These are phyloP conservation scores for Cutaneotrichosporon spelunceum DNA, from an alignment of 1,284 basidiomycete genomes.

Conservation along the genomic window DNA sequence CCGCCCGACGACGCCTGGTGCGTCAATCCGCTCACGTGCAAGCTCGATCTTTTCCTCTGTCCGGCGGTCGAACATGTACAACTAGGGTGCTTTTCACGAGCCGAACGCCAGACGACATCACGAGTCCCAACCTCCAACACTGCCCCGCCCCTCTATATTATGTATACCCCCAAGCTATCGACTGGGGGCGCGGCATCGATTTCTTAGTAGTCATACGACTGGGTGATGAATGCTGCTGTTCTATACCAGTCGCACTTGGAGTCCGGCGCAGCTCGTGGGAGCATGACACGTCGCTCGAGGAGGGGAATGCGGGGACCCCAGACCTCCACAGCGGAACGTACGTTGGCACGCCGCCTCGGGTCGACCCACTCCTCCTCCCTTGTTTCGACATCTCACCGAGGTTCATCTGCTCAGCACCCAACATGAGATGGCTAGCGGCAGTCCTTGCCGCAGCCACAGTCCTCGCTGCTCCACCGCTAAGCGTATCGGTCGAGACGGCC, in stretches of 20 bases:
- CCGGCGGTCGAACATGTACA: conserved; percentile 12
- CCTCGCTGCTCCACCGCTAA: conserved; percentile 61
- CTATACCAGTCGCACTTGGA: not conserved
- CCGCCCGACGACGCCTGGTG: conserved; percentile 32
- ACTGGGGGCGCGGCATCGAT: not conserved
- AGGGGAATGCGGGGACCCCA: not conserved
- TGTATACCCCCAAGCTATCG: not conserved
- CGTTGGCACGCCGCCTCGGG: not conserved
- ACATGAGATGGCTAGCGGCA: conserved; percentile 21
- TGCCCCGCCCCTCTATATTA: not conserved
- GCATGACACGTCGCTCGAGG: not conserved
- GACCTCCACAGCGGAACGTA: not conserved
- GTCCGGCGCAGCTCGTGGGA: too few relatives aligned
- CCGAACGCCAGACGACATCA: not conserved
- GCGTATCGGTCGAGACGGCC: conserved; percentile 71
- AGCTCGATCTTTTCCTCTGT: conserved; percentile 26
- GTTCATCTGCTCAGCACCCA: not conserved
- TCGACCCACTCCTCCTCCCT: not conserved
- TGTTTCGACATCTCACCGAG: not conserved
- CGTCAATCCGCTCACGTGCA: conserved; percentile 26
- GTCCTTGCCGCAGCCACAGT: conserved; percentile 9
- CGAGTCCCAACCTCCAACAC: not conserved
- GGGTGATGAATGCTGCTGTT: not conserved
- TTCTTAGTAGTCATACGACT: not conserved
- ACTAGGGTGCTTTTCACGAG: not conserved